phyloP scores from a whole-genome alignment of 2,329 filamentous ascomycete species.

The Neofusicoccum kwambonambiense region DNA sequence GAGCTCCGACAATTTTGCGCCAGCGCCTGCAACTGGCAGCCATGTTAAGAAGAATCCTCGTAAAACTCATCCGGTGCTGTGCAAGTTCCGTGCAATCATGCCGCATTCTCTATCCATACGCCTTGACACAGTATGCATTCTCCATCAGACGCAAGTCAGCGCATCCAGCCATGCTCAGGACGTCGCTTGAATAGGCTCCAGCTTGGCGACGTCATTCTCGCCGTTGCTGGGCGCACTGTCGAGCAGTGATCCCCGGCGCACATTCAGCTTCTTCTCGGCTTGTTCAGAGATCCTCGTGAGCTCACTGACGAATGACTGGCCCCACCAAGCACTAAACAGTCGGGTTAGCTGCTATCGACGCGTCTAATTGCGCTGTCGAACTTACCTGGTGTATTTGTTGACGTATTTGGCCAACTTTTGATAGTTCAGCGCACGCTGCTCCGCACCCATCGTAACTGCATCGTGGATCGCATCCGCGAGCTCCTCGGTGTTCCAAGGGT shows the following conservation, averaged over 20 bases:
- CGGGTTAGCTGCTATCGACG: conserved; percentile 24
- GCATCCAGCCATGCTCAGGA: not conserved
- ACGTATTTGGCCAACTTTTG: conserved; percentile 92
- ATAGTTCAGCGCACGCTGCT: conserved; percentile 83
- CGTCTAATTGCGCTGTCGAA: not conserved
- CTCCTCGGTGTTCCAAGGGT: conserved; percentile 98
- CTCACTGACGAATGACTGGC: conserved; percentile 85
- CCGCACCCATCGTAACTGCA: conserved; percentile 92
- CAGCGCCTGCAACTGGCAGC: not conserved
- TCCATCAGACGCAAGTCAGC: not conserved
- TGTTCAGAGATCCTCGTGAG: conserved; percentile 61
- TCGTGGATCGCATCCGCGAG: conserved; percentile 90
- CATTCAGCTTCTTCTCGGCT: conserved; percentile 50
- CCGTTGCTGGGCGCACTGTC: conserved; percentile 3
- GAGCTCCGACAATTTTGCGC: not conserved
- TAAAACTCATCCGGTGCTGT: not conserved
- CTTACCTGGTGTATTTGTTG: conserved; percentile 86
- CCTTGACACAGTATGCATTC: not conserved
- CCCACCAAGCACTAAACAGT: conserved; percentile 78
- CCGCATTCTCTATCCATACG: conserved; percentile 5
- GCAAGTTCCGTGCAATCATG: conserved; percentile 12
- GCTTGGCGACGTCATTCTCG: not conserved
- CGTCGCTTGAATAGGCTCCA: not conserved
- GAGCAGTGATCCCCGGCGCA: conserved; percentile 25
- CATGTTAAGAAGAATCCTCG: not conserved